phyloP scores from a whole-genome alignment of 306 rosid genomes.

The Trifolium repens region DNA sequence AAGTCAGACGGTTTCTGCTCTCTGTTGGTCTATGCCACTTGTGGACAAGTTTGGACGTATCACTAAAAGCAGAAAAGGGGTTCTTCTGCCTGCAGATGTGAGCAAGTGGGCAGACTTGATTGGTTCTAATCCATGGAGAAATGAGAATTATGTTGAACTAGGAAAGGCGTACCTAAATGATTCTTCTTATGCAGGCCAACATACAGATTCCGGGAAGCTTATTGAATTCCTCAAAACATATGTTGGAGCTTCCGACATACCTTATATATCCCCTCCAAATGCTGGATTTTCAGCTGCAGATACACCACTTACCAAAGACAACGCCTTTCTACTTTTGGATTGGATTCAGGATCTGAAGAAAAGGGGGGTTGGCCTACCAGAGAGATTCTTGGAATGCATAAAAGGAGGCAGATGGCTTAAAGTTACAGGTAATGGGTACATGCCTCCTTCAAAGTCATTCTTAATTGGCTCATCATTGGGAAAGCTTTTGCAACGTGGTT shows the following conservation, averaged over 20 bases:
- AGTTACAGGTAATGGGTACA: conserved; percentile 53
- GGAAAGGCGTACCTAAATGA: conserved; percentile 54
- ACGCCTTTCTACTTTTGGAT: conserved; percentile 63
- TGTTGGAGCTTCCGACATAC: conserved; percentile 65
- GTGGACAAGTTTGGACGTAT: conserved; percentile 61
- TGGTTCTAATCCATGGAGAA: conserved; percentile 67
- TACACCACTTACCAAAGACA: conserved; percentile 59
- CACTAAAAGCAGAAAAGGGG: conserved; percentile 14
- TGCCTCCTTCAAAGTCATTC: conserved; percentile 72
- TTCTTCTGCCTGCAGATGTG: conserved; percentile 67
- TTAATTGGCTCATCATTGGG: conserved; percentile 55
- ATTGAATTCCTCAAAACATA: conserved; percentile 49
- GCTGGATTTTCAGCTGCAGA: conserved; percentile 52
- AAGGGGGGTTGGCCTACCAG: conserved; percentile 32
- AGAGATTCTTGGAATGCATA: conserved; percentile 54
- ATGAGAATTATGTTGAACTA: conserved; percentile 59
- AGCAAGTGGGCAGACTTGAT: conserved; percentile 74
- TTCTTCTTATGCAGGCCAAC: conserved; percentile 46
- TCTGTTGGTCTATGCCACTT: conserved; percentile 61
- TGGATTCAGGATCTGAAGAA: conserved; percentile 57
- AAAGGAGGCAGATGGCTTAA: conserved; percentile 72
- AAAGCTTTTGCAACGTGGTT: conserved; percentile 58
- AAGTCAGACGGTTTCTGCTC: neutral
- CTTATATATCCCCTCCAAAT: conserved; percentile 64
- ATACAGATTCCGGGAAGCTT: conserved; percentile 28